Percentiles rank a stretch among this genome's conserved stretches.
These are phyloP conservation scores for Russula brevipes DNA, from an alignment of 768 basidiomycete genomes.

Conservation along the genomic window DNA sequence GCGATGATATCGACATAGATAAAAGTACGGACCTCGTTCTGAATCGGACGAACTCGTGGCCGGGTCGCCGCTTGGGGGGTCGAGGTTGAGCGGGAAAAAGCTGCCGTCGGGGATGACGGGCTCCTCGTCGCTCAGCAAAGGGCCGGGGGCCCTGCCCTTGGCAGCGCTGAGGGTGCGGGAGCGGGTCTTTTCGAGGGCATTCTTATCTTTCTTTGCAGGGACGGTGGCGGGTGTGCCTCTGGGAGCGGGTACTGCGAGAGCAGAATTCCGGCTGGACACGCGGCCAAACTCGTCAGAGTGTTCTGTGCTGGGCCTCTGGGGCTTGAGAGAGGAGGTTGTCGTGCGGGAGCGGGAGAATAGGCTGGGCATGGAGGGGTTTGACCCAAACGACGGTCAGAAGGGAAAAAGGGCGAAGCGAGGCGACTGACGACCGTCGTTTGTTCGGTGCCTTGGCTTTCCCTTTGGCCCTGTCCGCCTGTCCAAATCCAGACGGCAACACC, in stretches of 20 bases:
- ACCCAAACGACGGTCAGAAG: conserved; percentile 2
- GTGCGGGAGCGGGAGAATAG: conserved; percentile 69
- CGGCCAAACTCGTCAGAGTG: conserved; percentile 63
- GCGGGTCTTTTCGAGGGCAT: conserved; percentile 40
- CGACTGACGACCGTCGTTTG: conserved; percentile 1
- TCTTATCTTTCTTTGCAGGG: conserved; percentile 32
- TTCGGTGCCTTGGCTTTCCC: background rate
- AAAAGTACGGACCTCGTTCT: conserved; percentile 12
- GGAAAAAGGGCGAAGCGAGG: background rate
- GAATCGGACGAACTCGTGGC: conserved; percentile 21
- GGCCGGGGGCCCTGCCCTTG: conserved; percentile 33
- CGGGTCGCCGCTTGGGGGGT: conserved; percentile 27
- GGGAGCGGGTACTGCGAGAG: conserved; percentile 20
- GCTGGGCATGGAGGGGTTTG: conserved; percentile 53
- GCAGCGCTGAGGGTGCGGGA: conserved; percentile 41
- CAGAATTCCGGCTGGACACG: conserved; percentile 44
- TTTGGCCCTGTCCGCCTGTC: too few relatives aligned
- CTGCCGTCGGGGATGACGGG: conserved; percentile 33
- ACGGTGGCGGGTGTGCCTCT: conserved; percentile 24
- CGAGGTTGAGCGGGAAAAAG: conserved; percentile 35
- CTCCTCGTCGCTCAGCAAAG: conserved; percentile 35
- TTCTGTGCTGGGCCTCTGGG: conserved; percentile 29
- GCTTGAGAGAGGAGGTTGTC: conserved; percentile 42
- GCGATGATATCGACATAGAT: background rate
- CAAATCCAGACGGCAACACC: background rate